These are phyloP conservation scores for Drechmeria coniospora DNA, from an alignment of 2,329 filamentous ascomycete species.

Conservation along the genomic window DNA sequence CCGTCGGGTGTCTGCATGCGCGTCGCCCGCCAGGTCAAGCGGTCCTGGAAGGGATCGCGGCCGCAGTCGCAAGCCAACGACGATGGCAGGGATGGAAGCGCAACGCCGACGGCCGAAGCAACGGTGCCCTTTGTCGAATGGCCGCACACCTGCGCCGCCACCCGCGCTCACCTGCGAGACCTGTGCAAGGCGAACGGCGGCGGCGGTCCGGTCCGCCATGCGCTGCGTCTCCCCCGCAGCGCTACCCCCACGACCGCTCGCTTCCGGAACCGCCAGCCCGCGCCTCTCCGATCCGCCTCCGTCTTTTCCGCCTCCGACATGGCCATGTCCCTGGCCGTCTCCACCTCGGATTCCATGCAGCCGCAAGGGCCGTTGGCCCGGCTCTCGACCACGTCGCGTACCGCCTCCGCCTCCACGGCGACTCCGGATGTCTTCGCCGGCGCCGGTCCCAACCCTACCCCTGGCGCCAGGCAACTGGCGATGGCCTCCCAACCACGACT, in stretches of 20 bases:
- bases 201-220: slow-evolving; percentile 25
- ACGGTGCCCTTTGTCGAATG: slow-evolving; percentile 38
- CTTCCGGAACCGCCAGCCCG: slow-evolving; percentile 32
- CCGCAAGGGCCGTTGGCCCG: slow-evolving; percentile 44
- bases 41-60: slow-evolving; percentile 50
- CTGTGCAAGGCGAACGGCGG: slow-evolving; percentile 42
- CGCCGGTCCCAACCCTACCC: not conserved
- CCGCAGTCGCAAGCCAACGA: slow-evolving; percentile 21
- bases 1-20: slow-evolving; percentile 49
- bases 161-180: slow-evolving; percentile 45
- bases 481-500: too few relatives aligned
- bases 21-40: slow-evolving; percentile 49
- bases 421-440: slow-evolving; percentile 5
- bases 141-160: slow-evolving; percentile 49
- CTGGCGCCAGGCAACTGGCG: not conserved
- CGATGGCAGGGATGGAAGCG: slow-evolving; percentile 33
- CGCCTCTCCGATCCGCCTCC: slow-evolving; percentile 28
- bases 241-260: slow-evolving; percentile 38
- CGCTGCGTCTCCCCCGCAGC: slow-evolving; percentile 34
- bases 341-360: slow-evolving; percentile 51
- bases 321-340: slow-evolving; percentile 44
- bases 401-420: slow-evolving; percentile 21
- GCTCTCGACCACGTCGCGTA: too few relatives aligned
- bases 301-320: slow-evolving; percentile 47
- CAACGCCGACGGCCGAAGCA: slow-evolving; percentile 36